These are phyloP conservation scores for Pythium apleroticum DNA, from an alignment of 352 stramenopile genomes.

Conservation along the genomic window DNA sequence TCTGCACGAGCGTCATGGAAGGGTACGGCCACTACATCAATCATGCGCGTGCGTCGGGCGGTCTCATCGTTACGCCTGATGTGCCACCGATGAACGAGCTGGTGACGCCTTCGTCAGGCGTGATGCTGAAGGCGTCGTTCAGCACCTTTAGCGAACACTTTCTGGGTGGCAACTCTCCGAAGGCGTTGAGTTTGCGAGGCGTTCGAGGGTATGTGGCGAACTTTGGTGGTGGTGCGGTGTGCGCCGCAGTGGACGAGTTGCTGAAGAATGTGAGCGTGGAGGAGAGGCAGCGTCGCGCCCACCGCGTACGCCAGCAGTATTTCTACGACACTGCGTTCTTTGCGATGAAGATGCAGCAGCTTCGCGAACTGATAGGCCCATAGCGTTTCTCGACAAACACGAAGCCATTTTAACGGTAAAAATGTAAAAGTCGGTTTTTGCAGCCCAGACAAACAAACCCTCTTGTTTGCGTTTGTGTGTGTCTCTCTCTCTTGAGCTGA, in stretches of 20 bases:
- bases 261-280: slow-evolving; percentile 33
- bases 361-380: background rate
- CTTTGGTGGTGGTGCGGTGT: slow-evolving; percentile 35
- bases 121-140: slow-evolving; percentile 37
- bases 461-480: too few relatives aligned
- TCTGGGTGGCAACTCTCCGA: slow-evolving; percentile 41
- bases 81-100: slow-evolving; percentile 60
- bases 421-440: too few relatives aligned
- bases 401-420: too few relatives aligned
- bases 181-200: slow-evolving; percentile 41
- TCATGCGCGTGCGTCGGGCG: slow-evolving; percentile 44
- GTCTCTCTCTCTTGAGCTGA: too few relatives aligned
- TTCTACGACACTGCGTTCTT: slow-evolving; percentile 65
- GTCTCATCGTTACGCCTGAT: slow-evolving; percentile 43
- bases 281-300: slow-evolving; percentile 35
- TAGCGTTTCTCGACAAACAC: too few relatives aligned
- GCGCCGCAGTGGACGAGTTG: slow-evolving; percentile 49
- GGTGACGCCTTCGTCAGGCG: slow-evolving; percentile 35
- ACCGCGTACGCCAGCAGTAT: slow-evolving; percentile 45
- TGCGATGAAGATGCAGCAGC: slow-evolving; percentile 48
- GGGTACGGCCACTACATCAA: slow-evolving; percentile 65
- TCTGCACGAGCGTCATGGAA: slow-evolving; percentile 53
- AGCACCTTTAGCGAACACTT: slow-evolving; percentile 41
- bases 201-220: slow-evolving; percentile 36
- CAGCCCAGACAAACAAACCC: too few relatives aligned